Evolutionary conservation across 2,329 filamentous ascomycete genomes (phyloP).

Genomic region (Colletotrichum abscissum): DNA sequence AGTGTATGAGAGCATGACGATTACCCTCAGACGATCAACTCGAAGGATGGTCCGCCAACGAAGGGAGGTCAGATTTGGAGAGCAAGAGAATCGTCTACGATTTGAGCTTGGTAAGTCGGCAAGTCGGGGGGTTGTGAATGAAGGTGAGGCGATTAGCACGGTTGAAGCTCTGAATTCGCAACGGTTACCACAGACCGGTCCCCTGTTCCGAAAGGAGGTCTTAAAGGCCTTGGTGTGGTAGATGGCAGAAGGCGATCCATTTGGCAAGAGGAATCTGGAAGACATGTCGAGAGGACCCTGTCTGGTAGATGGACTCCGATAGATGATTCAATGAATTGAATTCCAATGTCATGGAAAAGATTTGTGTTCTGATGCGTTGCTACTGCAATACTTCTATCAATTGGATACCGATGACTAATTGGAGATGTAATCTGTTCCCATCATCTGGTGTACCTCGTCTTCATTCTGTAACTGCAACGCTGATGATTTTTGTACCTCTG

Average conservation of each 20-base stretch:
- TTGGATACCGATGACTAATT: not conserved
- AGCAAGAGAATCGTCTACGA: constrained; percentile 6
- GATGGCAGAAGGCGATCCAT: not conserved
- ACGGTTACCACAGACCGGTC: not conserved
- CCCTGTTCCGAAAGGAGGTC: not conserved
- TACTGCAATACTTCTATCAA: not conserved
- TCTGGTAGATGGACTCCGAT: not conserved
- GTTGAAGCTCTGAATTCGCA: not conserved
- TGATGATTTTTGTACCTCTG: not conserved
- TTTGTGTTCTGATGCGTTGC: not conserved
- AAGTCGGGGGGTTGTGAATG: not conserved
- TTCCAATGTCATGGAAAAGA: no score
- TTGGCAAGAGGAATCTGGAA: not conserved
- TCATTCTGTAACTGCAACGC: not conserved
- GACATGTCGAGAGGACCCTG: no score
- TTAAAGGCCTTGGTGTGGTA: constrained; percentile 15
- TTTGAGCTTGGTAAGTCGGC: not conserved
- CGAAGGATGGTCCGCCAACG: constrained; percentile 20
- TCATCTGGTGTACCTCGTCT: not conserved
- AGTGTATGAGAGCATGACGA: constrained; percentile 14
- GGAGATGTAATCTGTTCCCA: not conserved
- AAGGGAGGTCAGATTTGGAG: constrained; percentile 7
- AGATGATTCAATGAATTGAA: not conserved
- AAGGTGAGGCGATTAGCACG: not conserved
- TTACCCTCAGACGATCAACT: constrained; percentile 4